Conservation (phyloP, 768 basidiomycete species). For the Boletus sensibilis region DNA sequence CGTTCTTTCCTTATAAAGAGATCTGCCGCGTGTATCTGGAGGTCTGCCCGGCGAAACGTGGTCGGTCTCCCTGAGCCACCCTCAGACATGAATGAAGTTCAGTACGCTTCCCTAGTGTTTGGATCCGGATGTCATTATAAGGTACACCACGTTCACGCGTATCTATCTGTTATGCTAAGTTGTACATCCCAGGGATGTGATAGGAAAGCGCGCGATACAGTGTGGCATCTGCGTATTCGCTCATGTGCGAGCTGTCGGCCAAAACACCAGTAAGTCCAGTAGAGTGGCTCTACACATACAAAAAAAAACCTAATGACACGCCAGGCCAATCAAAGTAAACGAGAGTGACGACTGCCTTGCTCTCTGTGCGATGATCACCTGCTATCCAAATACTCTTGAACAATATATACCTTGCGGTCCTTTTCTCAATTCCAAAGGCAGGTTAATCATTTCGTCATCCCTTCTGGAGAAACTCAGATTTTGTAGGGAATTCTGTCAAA, state of each 20-base stretch:
- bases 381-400: conserved; percentile 11
- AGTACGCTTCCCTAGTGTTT: conserved; percentile 50
- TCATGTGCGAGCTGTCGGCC: conserved; percentile 29
- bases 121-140: conserved; percentile 44
- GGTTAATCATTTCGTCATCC: not conserved
- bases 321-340: conserved; percentile 22
- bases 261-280: conserved; percentile 24
- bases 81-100: conserved; percentile 46
- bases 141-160: conserved; percentile 7
- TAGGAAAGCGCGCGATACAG: conserved; percentile 24
- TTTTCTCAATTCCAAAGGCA: conserved; percentile 26
- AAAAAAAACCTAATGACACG: not conserved
- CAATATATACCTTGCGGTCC: conserved; percentile 29
- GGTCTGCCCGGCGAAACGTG: conserved; percentile 36
- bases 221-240: conserved; percentile 35
- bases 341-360: conserved; percentile 6
- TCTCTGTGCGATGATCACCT: conserved; percentile 9
- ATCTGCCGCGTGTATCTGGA: conserved; percentile 33
- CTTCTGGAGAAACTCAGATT: conserved; percentile 3
- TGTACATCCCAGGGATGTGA: conserved; percentile 21
- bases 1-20: conserved; percentile 39
- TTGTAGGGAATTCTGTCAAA: conserved; percentile 17
- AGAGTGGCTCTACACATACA: not conserved
- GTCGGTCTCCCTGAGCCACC: conserved; percentile 45
- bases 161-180: not conserved